phyloP scores from a whole-genome alignment of 768 basidiomycete species.

The Leccinum incarnatum region DNA sequence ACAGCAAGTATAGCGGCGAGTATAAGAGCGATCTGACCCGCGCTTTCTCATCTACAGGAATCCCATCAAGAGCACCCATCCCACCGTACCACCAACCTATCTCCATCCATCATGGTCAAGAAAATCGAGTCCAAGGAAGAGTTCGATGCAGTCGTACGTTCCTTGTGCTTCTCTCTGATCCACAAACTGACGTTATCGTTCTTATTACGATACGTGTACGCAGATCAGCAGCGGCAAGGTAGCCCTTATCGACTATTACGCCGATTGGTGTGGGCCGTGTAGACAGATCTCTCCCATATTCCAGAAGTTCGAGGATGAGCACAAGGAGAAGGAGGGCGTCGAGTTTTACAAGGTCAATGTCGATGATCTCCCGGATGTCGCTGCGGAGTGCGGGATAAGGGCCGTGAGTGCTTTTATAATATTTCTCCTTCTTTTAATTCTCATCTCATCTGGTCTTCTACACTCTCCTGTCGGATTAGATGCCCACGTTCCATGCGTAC shows the following conservation, averaged over 20 bases:
- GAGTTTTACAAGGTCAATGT: slow-evolving; percentile 75
- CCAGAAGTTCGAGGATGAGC: neutral
- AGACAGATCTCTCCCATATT: slow-evolving; percentile 16
- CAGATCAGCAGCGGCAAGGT: slow-evolving; percentile 6
- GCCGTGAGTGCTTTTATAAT: slow-evolving; percentile 41
- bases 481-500: slow-evolving; percentile 20
- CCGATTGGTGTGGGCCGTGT: slow-evolving; percentile 22
- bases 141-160: slow-evolving; percentile 10
- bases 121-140: neutral
- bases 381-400: slow-evolving; percentile 49
- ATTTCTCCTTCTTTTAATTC: neutral
- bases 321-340: slow-evolving; percentile 25
- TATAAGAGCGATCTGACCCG: neutral
- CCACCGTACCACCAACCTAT: neutral
- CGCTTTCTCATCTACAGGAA: neutral
- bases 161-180: neutral
- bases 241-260: slow-evolving; percentile 22
- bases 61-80: neutral
- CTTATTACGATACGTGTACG: neutral
- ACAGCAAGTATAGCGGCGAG: neutral
- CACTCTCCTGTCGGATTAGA: slow-evolving; percentile 3
- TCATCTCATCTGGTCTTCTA: neutral
- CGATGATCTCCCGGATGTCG: slow-evolving; percentile 48
- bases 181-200: neutral
- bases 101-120: slow-evolving; percentile 4